Percentiles rank a stretch among this genome's conserved stretches.
phyloP scores from a whole-genome alignment of 208 protist genomes.

The Lotmaria passim region DNA sequence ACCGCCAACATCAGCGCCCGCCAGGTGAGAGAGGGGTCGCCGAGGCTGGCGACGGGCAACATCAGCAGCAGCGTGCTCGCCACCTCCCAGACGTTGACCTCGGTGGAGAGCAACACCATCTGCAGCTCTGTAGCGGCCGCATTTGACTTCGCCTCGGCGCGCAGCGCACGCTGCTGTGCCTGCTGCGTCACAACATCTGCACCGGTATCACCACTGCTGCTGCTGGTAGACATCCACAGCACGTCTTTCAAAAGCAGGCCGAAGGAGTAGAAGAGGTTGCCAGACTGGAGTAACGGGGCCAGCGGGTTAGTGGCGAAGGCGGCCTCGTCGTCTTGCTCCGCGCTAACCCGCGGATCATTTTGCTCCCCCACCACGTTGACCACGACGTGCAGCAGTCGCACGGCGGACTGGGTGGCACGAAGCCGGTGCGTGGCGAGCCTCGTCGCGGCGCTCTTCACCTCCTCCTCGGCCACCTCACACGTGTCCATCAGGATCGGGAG shows the following conservation, averaged over 20 bases:
- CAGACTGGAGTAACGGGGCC: constrained; percentile 44
- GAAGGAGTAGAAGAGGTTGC: constrained; percentile 57
- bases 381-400: constrained; percentile 58
- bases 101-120: constrained; percentile 63
- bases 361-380: constrained; percentile 58
- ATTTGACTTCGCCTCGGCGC: constrained; percentile 38
- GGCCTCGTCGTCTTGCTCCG: constrained; percentile 60
- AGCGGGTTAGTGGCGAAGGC: constrained; percentile 73
- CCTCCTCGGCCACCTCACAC: constrained; percentile 37
- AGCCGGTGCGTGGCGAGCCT: constrained; percentile 43
- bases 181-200: constrained; percentile 40
- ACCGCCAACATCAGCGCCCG: constrained; percentile 55
- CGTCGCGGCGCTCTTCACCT: constrained; percentile 34
- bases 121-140: constrained; percentile 63
- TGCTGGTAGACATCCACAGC: constrained; percentile 45
- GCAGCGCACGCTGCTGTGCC: constrained; percentile 48
- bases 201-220: background rate
- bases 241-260: constrained; percentile 70
- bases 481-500: constrained; percentile 56
- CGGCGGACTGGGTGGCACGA: constrained; percentile 48
- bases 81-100: constrained; percentile 73
- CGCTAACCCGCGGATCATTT: constrained; percentile 32
- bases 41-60: constrained; percentile 59
- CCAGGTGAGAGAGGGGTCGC: constrained; percentile 62
- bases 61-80: constrained; percentile 76